Evolutionary conservation across 75 land plant species (phyloP), one percentile per base, ranked within the genome.

Genomic region (Picea glauca): DNA sequence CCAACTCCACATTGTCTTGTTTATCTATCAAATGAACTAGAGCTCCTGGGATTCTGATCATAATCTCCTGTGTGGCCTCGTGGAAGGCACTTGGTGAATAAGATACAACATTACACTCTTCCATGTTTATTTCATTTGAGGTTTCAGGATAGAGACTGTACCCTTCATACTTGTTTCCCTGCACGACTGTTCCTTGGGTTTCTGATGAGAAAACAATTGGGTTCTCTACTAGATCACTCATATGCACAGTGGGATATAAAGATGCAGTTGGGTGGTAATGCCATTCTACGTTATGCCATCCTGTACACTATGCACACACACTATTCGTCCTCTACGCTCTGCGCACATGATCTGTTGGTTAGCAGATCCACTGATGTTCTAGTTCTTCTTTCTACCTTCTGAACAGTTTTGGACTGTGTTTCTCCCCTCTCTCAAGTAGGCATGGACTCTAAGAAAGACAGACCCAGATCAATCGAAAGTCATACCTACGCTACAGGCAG

Each of bases 11-110:
- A 58, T 87, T 90, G 61, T 84, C 76, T 30, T 95, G 65, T 35
- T 76, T 62, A 72, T 95, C 93, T 67, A 95, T 88, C 60, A 95
- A 81, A 77, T 95, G 92, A 33, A 90, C 87, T 11, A 93, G 78
- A 17, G 87, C 90, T 73, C 90, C 93, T 2, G 89, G 90, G 32
- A 93, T 75, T 23, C 15, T 61, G 79, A 93, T 58, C 21, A 95
- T 75, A 11, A 80, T 61, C 50, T 89, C 87, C 75, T 92, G 95
- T 33, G 54, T 58, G 13, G 81, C 59, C 18, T 84, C 58, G 8
- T 58, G 61, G 76, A 86, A 85, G 32, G 86, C 79, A 63, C 78
- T 9, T 21, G 66, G 50, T 1, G 23, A 58, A 14, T 81, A 79
- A 58, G 77, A 21, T 54, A 40, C 68, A 70, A 67, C 38, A 68